These are phyloP conservation scores for Pichiaceae sp. DNA, from an alignment of 1,139 yeast species.

Conservation along the genomic window DNA sequence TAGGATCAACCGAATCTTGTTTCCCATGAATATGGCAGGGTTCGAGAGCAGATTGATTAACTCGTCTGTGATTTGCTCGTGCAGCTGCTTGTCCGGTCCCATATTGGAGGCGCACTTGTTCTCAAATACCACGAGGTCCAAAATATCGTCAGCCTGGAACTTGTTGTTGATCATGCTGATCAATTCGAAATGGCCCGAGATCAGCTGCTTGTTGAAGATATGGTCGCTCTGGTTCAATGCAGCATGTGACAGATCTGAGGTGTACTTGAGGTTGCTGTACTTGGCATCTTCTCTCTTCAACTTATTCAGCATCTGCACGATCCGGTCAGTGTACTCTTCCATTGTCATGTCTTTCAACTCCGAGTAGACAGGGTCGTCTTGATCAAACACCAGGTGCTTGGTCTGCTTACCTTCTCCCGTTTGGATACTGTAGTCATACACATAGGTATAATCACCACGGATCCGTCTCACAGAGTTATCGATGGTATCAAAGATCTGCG, in stretches of 20 bases:
- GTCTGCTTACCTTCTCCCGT: slow-evolving; percentile 35
- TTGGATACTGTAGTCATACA: slow-evolving; percentile 54
- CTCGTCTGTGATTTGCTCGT: slow-evolving; percentile 48
- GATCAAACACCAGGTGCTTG: slow-evolving; percentile 17
- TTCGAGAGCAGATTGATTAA: slow-evolving; percentile 43
- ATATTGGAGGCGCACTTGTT: slow-evolving; percentile 34
- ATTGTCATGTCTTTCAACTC: slow-evolving; percentile 17
- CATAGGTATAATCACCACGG: slow-evolving; percentile 33
- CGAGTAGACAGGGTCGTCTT: slow-evolving; percentile 16
- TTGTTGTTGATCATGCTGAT: slow-evolving; percentile 14
- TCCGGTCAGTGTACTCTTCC: slow-evolving; percentile 13
- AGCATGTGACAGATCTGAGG: slow-evolving; percentile 22
- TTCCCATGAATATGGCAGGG: slow-evolving; percentile 14
- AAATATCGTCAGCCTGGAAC: slow-evolving; percentile 14
- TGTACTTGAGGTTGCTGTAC: slow-evolving; percentile 16
- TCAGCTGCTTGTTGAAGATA: slow-evolving; percentile 14
- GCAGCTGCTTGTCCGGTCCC: slow-evolving; percentile 60
- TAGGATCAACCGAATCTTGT: slow-evolving; percentile 70
- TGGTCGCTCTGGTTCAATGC: slow-evolving; percentile 18
- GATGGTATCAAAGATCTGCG: slow-evolving; percentile 74
- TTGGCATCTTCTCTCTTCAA: slow-evolving; percentile 18
- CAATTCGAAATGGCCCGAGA: slow-evolving; percentile 21
- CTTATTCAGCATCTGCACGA: slow-evolving; percentile 13
- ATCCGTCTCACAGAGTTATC: slow-evolving; percentile 38
- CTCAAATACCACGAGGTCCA: slow-evolving; percentile 33